phyloP scores from a whole-genome alignment of 163 green algal species.

The Chlorella variabilis region DNA sequence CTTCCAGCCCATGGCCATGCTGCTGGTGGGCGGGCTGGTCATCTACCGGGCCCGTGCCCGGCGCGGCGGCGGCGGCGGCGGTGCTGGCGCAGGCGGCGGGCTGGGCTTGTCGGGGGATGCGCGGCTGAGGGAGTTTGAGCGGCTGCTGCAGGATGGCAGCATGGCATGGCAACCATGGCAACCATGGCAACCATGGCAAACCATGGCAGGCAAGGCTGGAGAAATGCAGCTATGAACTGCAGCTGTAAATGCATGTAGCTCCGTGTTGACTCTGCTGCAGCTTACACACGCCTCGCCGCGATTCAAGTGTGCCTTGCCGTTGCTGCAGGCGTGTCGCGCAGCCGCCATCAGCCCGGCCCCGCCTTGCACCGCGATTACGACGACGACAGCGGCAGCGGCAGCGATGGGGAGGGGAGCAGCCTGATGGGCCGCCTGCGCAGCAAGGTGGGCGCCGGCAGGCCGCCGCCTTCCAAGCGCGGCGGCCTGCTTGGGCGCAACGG shows the following conservation, averaged over 20 bases:
- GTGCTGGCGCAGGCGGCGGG: neutral
- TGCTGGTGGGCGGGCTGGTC: slow-evolving; percentile 20
- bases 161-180: too few relatives aligned
- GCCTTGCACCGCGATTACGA: neutral
- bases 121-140: slow-evolving; percentile 32
- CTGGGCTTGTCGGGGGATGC: neutral
- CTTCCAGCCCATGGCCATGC: slow-evolving; percentile 21
- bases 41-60: neutral
- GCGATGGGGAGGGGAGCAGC: neutral
- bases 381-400: slow-evolving; percentile 10
- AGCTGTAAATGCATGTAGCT: too few relatives aligned
- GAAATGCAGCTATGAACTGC: too few relatives aligned
- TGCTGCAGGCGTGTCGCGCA: too few relatives aligned
- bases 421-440: slow-evolving; percentile 4
- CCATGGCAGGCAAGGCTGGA: too few relatives aligned
- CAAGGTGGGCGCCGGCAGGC: neutral
- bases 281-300: too few relatives aligned
- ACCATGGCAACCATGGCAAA: too few relatives aligned
- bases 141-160: slow-evolving; percentile 24
- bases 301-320: too few relatives aligned
- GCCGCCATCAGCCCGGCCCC: neutral
- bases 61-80: neutral
- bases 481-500: slow-evolving; percentile 1
- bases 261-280: too few relatives aligned
- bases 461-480: neutral